phyloP scores from a whole-genome alignment of 2,329 filamentous ascomycete genomes.

The Aspergillus novoparasiticus region DNA sequence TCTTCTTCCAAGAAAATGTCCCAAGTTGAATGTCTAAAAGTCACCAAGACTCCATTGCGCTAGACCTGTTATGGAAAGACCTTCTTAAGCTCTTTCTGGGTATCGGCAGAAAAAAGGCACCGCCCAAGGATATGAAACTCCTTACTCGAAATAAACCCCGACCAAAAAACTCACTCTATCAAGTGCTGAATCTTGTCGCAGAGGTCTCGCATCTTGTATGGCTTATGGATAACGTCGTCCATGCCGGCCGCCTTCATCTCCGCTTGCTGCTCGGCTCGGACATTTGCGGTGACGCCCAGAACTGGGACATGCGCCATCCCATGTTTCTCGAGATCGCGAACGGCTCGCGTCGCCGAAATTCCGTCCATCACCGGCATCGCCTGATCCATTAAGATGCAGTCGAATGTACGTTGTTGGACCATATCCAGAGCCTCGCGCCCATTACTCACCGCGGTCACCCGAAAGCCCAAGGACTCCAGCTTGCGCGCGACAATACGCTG shows the following conservation, averaged over 20 bases:
- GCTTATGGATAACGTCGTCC: slow-evolving; percentile 78
- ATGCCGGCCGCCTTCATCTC: slow-evolving; percentile 73
- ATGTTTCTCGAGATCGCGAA: slow-evolving; percentile 67
- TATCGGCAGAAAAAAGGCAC: neutral
- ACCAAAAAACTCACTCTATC: slow-evolving; percentile 4
- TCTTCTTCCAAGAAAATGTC: too few relatives aligned
- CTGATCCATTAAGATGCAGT: slow-evolving; percentile 76
- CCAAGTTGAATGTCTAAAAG: too few relatives aligned
- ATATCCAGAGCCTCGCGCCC: slow-evolving; percentile 48
- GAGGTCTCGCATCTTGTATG: slow-evolving; percentile 73
- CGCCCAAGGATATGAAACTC: neutral
- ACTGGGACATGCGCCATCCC: slow-evolving; percentile 30
- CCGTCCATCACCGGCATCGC: slow-evolving; percentile 87
- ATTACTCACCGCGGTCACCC: slow-evolving; percentile 40
- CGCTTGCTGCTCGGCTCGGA: slow-evolving; percentile 71
- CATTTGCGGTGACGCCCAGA: slow-evolving; percentile 67
- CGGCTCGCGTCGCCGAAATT: slow-evolving; percentile 69
- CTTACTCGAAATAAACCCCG: neutral
- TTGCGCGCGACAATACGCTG: slow-evolving; percentile 42
- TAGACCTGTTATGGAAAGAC: too few relatives aligned
- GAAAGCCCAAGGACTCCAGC: slow-evolving; percentile 38
- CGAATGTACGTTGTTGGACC: slow-evolving; percentile 44
- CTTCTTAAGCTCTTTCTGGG: too few relatives aligned
- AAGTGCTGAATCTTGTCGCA: slow-evolving; percentile 67
- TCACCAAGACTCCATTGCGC: too few relatives aligned